Evolutionary conservation across 345 rosid species (phyloP).

Genomic region (Salix arbutifolia): DNA sequence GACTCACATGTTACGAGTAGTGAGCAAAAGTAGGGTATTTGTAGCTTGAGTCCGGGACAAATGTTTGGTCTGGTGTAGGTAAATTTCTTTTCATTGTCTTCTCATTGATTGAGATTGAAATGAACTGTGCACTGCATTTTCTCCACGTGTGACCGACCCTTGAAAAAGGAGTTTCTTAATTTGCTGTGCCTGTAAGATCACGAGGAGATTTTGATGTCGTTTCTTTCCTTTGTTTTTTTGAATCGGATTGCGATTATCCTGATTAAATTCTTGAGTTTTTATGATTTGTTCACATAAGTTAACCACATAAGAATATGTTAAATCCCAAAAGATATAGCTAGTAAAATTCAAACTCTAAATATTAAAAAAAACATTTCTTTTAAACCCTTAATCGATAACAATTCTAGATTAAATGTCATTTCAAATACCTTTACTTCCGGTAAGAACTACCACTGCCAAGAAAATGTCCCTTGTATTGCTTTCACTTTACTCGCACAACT

Average conservation of each 20-base stretch:
- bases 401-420: no score
- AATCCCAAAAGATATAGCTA: no score
- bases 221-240: not conserved
- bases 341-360: no score
- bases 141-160: slow-evolving; percentile 31
- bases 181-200: slow-evolving; percentile 11
- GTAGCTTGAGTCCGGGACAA: slow-evolving; percentile 13
- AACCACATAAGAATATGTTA: no score
- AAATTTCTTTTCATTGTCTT: not conserved
- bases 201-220: slow-evolving; percentile 15
- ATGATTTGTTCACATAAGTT: no score
- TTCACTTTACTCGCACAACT: slow-evolving; percentile 19
- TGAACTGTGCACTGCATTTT: not conserved
- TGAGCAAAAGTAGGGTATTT: slow-evolving; percentile 12
- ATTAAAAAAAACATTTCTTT: no score
- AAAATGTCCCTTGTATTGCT: slow-evolving; percentile 4
- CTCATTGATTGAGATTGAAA: not conserved
- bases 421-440: no score
- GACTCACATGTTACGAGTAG: not conserved
- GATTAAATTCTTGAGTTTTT: no score
- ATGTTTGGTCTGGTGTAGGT: slow-evolving; percentile 1
- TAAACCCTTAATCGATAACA: no score
- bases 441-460: no score
- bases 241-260: no score
- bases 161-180: not conserved